Percentiles rank a stretch among this genome's conserved stretches.
phyloP scores from a whole-genome alignment of 225 moss, liverwort and hornwort genomes.

The Marchantia paleacea region DNA sequence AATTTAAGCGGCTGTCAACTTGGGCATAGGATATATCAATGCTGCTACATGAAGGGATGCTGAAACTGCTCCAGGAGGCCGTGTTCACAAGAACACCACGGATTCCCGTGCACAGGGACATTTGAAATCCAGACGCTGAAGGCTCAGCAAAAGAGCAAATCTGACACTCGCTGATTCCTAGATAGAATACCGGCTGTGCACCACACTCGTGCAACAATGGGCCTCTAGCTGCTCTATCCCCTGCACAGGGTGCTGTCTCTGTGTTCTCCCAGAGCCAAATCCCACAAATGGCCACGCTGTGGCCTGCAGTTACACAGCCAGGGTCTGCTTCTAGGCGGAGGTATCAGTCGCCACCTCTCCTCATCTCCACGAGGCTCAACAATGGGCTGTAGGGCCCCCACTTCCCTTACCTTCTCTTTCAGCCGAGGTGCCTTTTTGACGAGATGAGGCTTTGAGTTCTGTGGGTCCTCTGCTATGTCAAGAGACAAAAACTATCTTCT shows the following conservation, averaged over 20 bases:
- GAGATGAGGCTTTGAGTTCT: not conserved
- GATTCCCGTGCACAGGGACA: constrained; percentile 15
- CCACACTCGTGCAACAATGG: no score
- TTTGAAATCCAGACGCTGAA: not conserved
- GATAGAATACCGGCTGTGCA: not conserved
- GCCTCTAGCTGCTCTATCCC: not conserved
- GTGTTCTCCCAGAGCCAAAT: no score
- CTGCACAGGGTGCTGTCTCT: not conserved
- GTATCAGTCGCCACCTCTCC: not conserved
- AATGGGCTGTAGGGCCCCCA: no score
- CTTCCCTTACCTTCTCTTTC: no score
- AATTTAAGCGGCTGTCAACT: not conserved
- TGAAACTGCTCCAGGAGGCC: not conserved
- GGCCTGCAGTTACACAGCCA: no score
- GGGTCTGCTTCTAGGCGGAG: no score
- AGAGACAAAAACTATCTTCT: not conserved
- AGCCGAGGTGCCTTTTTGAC: not conserved
- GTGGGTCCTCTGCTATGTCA: not conserved
- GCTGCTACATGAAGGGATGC: not conserved
- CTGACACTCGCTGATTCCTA: not conserved
- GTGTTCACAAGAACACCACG: constrained; percentile 1
- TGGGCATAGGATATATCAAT: not conserved
- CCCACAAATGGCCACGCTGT: no score
- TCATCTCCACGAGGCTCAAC: not conserved
- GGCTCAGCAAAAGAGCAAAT: not conserved